Percentiles rank a stretch among this genome's conserved stretches.
Evolutionary conservation across 208 protist genomes (phyloP).

Genomic region (Acanthamoeba triangularis): DNA sequence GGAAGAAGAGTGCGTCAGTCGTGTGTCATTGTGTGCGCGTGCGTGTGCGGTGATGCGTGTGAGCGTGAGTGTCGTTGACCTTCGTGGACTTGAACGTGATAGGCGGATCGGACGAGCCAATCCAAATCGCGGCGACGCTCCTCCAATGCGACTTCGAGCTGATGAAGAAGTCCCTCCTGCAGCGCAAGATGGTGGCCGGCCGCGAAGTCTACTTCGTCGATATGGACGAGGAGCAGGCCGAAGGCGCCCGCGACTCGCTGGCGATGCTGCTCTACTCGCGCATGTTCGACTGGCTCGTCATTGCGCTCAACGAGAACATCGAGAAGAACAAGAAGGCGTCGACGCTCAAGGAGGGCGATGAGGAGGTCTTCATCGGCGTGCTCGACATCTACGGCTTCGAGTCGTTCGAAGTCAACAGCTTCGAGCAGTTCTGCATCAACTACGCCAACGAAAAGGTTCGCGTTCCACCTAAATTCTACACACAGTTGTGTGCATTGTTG

Average conservation of each 20-base stretch:
- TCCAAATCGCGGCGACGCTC: neutral
- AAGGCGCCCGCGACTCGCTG: slow-evolving; percentile 81
- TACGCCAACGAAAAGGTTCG: slow-evolving; percentile 98
- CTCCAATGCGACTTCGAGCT: slow-evolving; percentile 27
- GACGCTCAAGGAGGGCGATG: neutral
- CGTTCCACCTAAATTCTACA: slow-evolving; percentile 68
- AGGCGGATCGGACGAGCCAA: slow-evolving; percentile 2
- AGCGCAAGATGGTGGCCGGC: slow-evolving; percentile 64
- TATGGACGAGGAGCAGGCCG: slow-evolving; percentile 55
- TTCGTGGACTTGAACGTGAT: neutral
- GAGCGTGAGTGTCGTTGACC: neutral
- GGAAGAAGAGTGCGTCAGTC: slow-evolving; percentile 60
- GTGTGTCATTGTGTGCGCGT: neutral
- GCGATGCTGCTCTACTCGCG: slow-evolving; percentile 88
- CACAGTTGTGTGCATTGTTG: neutral
- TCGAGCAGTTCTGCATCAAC: slow-evolving; percentile 99
- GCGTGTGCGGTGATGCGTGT: neutral
- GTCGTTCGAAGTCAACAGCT: slow-evolving; percentile 92
- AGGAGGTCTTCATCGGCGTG: slow-evolving; percentile 79
- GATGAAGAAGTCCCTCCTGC: slow-evolving; percentile 65
- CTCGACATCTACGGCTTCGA: slow-evolving; percentile 97
- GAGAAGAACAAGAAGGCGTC: slow-evolving; percentile 53
- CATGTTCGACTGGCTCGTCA: slow-evolving; percentile 92
- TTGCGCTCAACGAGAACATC: slow-evolving; percentile 79
- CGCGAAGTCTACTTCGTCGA: slow-evolving; percentile 44